These are phyloP conservation scores for Nothopassalora personata DNA, from an alignment of 2,329 filamentous ascomycete genomes.

Conservation along the genomic window DNA sequence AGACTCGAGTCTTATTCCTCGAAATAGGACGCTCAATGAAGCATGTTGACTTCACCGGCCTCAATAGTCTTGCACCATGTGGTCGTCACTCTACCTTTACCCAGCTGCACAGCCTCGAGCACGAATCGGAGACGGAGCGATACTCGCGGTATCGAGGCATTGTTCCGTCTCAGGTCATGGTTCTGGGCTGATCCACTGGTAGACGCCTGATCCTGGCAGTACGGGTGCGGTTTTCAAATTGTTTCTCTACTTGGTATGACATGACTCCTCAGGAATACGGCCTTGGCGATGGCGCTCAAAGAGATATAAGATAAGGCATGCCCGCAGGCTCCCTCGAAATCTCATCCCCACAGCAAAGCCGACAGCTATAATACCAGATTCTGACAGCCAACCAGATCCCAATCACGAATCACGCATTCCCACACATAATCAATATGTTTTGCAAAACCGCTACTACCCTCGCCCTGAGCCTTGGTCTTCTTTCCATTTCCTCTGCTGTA, in stretches of 20 bases:
- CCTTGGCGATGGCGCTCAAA: background rate
- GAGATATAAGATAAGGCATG: background rate
- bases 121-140: background rate
- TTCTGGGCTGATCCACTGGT: background rate
- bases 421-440: background rate
- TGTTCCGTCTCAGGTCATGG: background rate
- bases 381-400: background rate
- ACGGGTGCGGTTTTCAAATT: background rate
- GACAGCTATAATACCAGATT: background rate
- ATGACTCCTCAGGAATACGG: background rate
- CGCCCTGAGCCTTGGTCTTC: background rate
- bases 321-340: background rate
- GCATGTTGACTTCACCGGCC: background rate
- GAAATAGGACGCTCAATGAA: background rate
- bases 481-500: background rate
- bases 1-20: background rate
- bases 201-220: background rate
- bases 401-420: background rate
- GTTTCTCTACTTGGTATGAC: background rate
- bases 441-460: background rate
- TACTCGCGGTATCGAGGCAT: background rate
- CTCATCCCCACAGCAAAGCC: background rate
- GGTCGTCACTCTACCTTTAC: background rate
- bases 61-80: background rate
- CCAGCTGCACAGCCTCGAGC: background rate